Evolutionary conservation across 2,329 filamentous ascomycete species (phyloP), one percentile per base, ranked within the genome.

Genomic region (Fusarium odoratissimum): DNA sequence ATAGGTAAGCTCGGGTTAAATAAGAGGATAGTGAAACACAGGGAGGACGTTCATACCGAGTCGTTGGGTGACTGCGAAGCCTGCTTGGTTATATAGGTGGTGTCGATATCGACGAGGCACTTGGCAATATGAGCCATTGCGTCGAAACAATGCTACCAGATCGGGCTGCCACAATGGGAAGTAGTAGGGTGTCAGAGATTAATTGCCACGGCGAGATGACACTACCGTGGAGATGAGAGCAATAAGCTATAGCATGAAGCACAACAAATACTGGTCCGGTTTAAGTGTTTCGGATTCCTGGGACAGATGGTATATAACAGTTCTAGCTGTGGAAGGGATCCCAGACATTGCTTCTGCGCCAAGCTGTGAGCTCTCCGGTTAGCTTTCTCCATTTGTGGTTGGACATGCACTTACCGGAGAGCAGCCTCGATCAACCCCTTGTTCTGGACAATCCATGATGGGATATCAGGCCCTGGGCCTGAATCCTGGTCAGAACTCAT

Each of bases 51-150:
- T 33, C 73, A 60, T 86, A 88, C 86, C 79, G 82, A 82, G 57
- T 86, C 84, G 71, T 80, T 82, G 60, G 83, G 80, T 69, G 83
- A 77, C 67, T 84, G 82, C 64, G 87, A 86, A 71, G 83, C 78
- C 64, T 83, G 82, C 80, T 84, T 86, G 74, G 84, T 84, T 84
- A 88, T 87, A 86, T 87, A 84, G 78, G 80, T 83, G 67, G 81
- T 78, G 75, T 87, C 86, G 65, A 80, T 78, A 75, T 86, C 84
- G 74, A 86, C 82, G 82, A 91, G 84, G 79, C 89, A 90, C 76
- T 83, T 86, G 79, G 86, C 87, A 80, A 91, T 91, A 80, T 91
- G 89, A 81, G 88, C 88, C 89, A 91, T 91, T 80, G 80, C 72
- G 75, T 76, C 69, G 67, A 75, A 72, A 74, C 68, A 67, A 73